A percentile compares a stretch with the other conserved stretches of the same genome.
Conservation (phyloP, 768 basidiomycete species). For the Macrocybe gigantea region DNA sequence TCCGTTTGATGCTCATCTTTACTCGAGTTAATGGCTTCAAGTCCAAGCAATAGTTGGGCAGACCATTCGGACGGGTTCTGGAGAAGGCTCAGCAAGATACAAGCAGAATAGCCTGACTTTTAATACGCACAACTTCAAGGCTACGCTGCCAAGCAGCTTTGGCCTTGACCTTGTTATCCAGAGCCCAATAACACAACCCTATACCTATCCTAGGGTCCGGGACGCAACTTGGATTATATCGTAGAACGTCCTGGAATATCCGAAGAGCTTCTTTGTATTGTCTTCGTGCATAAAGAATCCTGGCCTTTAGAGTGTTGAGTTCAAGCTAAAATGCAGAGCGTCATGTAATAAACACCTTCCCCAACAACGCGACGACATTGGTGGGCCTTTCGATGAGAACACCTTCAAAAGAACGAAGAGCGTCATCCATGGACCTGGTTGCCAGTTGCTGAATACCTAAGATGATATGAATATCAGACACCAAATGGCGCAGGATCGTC, state of each 20-base stretch:
- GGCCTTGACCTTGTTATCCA: conserved; percentile 79
- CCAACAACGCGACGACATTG: conserved; percentile 82
- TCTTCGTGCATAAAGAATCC: conserved; percentile 77
- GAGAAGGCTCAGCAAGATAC: not conserved
- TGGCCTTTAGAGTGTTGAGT: conserved; percentile 44
- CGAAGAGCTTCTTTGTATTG: conserved; percentile 77
- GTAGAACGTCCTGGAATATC: conserved; percentile 80
- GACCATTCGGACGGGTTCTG: conserved; percentile 79
- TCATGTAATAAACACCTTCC: conserved; percentile 54
- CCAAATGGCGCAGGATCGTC: not conserved
- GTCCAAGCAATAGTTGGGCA: conserved; percentile 75
- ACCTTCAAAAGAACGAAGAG: conserved; percentile 73
- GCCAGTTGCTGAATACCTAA: conserved; percentile 81
- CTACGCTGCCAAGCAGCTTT: conserved; percentile 89
- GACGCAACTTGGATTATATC: conserved; percentile 67
- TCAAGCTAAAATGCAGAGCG: not conserved
- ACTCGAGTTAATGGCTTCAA: conserved; percentile 83
- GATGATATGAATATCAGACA: not conserved
- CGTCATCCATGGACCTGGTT: conserved; percentile 75
- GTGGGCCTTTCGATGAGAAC: conserved; percentile 75
- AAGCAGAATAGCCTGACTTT: not conserved
- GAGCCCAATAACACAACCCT: conserved; percentile 88
- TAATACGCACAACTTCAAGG: conserved; percentile 65
- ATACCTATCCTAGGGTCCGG: conserved; percentile 97
- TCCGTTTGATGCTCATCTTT: conserved; percentile 63